These are phyloP conservation scores for Asterochloris erici DNA, from an alignment of 139 green algal genomes.

Conservation along the genomic window DNA sequence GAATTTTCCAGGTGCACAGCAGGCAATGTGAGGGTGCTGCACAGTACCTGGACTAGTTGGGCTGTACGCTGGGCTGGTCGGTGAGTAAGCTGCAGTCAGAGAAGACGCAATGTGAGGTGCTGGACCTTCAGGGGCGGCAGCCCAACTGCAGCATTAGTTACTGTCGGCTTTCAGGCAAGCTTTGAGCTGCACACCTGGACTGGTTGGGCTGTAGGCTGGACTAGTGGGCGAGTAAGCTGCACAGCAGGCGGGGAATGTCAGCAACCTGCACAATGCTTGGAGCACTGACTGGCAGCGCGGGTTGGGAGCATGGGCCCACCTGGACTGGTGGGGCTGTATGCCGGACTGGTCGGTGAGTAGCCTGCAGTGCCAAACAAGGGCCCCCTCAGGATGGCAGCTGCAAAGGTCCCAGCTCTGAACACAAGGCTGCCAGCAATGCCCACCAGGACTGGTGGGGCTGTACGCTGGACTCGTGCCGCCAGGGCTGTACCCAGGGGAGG, in stretches of 20 bases:
- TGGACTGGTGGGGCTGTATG: constrained; percentile 65
- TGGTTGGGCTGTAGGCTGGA: constrained; percentile 48
- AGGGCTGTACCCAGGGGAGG: constrained; percentile 30
- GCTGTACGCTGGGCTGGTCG: constrained; percentile 39
- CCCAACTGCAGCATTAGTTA: too few species aligned
- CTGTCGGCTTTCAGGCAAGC: too few species aligned
- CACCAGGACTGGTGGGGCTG: constrained; percentile 17
- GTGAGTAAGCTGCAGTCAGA: constrained; percentile 30
- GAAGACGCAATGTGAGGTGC: constrained; percentile 8
- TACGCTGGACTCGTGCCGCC: constrained; percentile 27
- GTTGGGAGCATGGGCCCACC: constrained; percentile 25
- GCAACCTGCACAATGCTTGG: background rate
- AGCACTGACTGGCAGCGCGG: background rate
- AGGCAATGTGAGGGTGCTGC: constrained; percentile 21
- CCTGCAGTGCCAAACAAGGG: constrained; percentile 31
- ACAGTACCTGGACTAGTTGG: constrained; percentile 25
- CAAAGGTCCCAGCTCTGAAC: background rate
- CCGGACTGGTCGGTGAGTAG: constrained; percentile 50
- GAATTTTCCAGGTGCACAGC: constrained; percentile 1
- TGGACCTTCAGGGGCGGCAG: too few species aligned
- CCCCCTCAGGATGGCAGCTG: constrained; percentile 25
- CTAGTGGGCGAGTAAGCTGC: constrained; percentile 33
- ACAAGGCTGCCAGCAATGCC: constrained; percentile 8
- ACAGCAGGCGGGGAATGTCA: background rate
- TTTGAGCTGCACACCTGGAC: background rate